Evolutionary conservation across 2,329 filamentous ascomycete genomes (phyloP).

Genomic region (Aspergillus glaucus): DNA sequence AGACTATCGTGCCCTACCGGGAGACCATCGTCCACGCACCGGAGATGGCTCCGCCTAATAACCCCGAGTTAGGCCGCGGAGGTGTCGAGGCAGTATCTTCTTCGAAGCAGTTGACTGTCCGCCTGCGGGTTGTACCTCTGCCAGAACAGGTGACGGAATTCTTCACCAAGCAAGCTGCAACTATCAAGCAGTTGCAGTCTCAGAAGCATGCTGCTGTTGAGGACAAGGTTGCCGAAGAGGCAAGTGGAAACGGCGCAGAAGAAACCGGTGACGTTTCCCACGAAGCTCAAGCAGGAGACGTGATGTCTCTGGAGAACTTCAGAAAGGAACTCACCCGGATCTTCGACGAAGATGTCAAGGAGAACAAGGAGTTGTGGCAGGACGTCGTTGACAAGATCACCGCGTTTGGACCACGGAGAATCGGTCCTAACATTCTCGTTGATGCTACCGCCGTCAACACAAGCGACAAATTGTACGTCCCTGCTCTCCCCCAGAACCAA

Average conservation of each 20-base stretch:
- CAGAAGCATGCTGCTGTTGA: conserved; percentile 55
- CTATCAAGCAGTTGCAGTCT: conserved; percentile 72
- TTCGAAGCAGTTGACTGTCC: conserved; percentile 78
- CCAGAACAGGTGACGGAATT: conserved; percentile 77
- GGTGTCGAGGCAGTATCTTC: conserved; percentile 68
- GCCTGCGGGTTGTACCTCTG: conserved; percentile 70
- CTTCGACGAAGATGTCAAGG: conserved; percentile 65
- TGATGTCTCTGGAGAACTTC: conserved; percentile 69
- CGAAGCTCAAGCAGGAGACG: conserved; percentile 53
- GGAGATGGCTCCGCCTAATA: conserved; percentile 85
- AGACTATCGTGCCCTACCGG: conserved; percentile 89
- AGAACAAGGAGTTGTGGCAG: conserved; percentile 69
- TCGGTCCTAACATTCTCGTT: conserved; percentile 82
- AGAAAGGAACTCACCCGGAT: conserved; percentile 59
- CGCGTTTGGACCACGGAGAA: conserved; percentile 81
- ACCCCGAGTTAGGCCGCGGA: conserved; percentile 80
- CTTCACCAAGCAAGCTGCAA: conserved; percentile 68
- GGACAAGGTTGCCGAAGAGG: conserved; percentile 28
- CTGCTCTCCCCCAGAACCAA: neutral
- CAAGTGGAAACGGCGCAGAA: conserved; percentile 31
- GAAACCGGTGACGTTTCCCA: conserved; percentile 46
- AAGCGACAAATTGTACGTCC: conserved; percentile 65
- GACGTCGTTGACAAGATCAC: conserved; percentile 71
- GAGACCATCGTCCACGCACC: conserved; percentile 82
- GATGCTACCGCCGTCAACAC: conserved; percentile 69